Evolutionary conservation across 345 rosid species (phyloP).

Genomic region (Eucalyptus curtisii): DNA sequence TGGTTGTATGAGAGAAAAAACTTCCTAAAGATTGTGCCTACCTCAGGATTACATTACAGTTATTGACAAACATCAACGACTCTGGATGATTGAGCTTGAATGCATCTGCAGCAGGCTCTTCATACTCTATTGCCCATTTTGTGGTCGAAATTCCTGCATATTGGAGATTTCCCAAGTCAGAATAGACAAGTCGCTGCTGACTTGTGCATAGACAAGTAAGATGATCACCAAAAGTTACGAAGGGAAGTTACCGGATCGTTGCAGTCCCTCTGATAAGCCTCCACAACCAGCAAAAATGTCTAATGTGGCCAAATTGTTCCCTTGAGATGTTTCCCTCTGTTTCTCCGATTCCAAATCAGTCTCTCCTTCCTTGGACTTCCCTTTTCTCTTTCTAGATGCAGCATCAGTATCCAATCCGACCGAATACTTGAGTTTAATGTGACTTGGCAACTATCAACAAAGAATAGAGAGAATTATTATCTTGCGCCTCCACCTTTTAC

Average conservation of each 20-base stretch:
- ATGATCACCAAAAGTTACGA: background rate
- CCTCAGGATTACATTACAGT: constrained; percentile 89
- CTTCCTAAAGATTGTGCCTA: background rate
- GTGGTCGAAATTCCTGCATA: constrained; percentile 52
- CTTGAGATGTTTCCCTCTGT: constrained; percentile 15
- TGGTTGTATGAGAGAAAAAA: background rate
- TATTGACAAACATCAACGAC: constrained; percentile 50
- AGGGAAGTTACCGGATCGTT: constrained; percentile 37
- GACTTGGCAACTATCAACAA: constrained; percentile 42
- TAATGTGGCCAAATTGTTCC: constrained; percentile 37
- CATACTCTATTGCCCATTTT: constrained; percentile 91
- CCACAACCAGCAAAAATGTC: constrained; percentile 92
- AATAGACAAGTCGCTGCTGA: background rate
- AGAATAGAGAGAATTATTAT: background rate
- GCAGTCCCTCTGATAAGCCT: constrained; percentile 65
- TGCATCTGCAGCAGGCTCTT: constrained; percentile 84
- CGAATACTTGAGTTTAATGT: constrained; percentile 38
- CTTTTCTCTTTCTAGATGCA: constrained; percentile 58
- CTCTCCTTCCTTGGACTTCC: constrained; percentile 56
- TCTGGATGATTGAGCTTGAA: constrained; percentile 65
- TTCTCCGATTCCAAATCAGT: constrained; percentile 14
- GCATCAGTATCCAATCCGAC: constrained; percentile 23
- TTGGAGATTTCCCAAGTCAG: background rate
- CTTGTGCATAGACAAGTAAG: background rate
- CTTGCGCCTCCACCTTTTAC: background rate